Conservation (phyloP, 2,329 filamentous ascomycete genomes). For the Xylaria sp. region DNA sequence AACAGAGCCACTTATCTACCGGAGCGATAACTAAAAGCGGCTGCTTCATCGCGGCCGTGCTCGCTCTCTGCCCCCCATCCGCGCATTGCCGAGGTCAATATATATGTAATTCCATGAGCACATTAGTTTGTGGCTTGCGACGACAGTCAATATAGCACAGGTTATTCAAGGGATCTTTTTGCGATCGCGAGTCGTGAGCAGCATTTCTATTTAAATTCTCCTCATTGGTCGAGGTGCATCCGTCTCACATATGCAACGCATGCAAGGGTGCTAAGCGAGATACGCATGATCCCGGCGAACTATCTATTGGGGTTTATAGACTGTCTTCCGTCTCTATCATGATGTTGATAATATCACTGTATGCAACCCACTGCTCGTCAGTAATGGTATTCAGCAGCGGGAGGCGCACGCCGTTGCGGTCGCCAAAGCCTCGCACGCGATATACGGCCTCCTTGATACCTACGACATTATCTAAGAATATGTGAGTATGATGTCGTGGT, state of each 20-base stretch:
- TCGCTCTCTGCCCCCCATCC: not conserved
- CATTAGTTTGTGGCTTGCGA: constrained; percentile 15
- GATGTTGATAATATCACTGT: constrained; percentile 33
- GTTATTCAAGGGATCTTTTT: constrained; percentile 28
- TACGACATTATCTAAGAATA: constrained; percentile 34
- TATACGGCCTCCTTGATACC: constrained; percentile 37
- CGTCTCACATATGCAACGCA: constrained; percentile 33
- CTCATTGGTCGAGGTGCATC: constrained; percentile 32
- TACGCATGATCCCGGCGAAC: constrained; percentile 30
- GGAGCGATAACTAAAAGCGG: constrained; percentile 10
- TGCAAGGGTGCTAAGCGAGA: constrained; percentile 36
- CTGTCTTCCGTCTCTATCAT: constrained; percentile 37
- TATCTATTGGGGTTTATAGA: constrained; percentile 33
- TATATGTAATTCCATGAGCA: constrained; percentile 29
- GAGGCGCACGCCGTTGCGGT: constrained; percentile 34
- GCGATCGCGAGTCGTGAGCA: constrained; percentile 30
- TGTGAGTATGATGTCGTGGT: constrained; percentile 21
- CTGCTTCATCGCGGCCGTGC: not conserved
- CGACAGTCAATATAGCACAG: constrained; percentile 31
- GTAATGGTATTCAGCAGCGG: constrained; percentile 38
- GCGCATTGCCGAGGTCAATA: constrained; percentile 19
- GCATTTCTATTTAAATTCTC: constrained; percentile 31
- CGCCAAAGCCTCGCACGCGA: constrained; percentile 37
- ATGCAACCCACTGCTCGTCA: constrained; percentile 35
- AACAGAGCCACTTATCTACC: constrained; percentile 24